Evolutionary conservation across 2,329 filamentous ascomycete species (phyloP).

Genomic region (Aspergillus hortae): DNA sequence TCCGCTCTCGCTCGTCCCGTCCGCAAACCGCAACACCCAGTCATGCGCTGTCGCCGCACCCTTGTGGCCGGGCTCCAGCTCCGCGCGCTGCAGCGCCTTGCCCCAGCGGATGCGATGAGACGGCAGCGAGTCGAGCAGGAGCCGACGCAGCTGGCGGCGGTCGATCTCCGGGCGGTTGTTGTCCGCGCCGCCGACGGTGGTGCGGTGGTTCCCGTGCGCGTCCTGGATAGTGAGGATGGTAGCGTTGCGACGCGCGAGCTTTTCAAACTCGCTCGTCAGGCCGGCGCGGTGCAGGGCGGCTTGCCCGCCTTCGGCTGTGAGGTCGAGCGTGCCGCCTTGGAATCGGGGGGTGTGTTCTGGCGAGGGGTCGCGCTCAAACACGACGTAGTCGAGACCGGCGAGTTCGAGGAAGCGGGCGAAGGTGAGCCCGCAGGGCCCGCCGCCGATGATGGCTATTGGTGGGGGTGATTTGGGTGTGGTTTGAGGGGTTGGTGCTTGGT

Average conservation of each 20-base stretch:
- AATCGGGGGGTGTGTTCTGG: not conserved
- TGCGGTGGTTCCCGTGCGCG: not conserved
- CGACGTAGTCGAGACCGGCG: slow-evolving; percentile 14
- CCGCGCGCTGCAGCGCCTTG: not conserved
- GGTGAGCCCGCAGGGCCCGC: slow-evolving; percentile 18
- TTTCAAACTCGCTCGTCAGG: slow-evolving; percentile 17
- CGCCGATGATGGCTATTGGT: slow-evolving; percentile 19
- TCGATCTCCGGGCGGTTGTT: slow-evolving; percentile 41
- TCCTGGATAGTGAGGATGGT: not conserved
- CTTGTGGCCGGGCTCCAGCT: not conserved
- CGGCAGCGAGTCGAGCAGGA: slow-evolving; percentile 36
- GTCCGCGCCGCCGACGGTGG: slow-evolving; percentile 18
- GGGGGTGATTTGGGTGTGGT: not conserved
- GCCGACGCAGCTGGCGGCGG: slow-evolving; percentile 30
- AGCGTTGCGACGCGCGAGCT: slow-evolving; percentile 16
- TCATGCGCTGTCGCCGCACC: not conserved
- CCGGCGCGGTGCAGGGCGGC: slow-evolving; percentile 19
- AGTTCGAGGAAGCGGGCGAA: slow-evolving; percentile 18
- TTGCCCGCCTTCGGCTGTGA: slow-evolving; percentile 19
- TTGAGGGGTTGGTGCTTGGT: too few relatives aligned
- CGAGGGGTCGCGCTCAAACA: slow-evolving; percentile 18
- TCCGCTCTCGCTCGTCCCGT: slow-evolving; percentile 28
- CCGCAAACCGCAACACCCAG: slow-evolving; percentile 20
- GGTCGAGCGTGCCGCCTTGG: slow-evolving; percentile 20
- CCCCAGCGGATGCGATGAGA: slow-evolving; percentile 33